A percentile compares a stretch with the other conserved stretches of the same genome.
phyloP scores from a whole-genome alignment of 2,329 filamentous ascomycete species.

The Colletotrichum sp. region DNA sequence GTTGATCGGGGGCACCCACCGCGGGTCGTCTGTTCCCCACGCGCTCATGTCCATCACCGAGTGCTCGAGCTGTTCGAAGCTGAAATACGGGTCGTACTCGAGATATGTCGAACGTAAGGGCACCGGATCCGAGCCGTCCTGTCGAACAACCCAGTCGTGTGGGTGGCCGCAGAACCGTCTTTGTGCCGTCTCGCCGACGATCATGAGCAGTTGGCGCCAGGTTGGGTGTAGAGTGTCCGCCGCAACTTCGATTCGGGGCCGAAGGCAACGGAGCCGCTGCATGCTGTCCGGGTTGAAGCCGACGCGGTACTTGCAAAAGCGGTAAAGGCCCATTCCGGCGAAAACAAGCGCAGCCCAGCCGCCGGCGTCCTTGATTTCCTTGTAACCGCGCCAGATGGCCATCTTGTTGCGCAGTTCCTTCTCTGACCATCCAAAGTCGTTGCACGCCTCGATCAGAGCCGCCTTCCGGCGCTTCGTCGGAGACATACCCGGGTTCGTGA shows the following conservation, averaged over 20 bases:
- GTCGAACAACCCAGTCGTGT: slow-evolving; percentile 56
- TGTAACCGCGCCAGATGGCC: slow-evolving; percentile 61
- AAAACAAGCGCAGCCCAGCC: slow-evolving; percentile 63
- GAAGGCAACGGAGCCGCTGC: slow-evolving; percentile 46
- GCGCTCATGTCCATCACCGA: slow-evolving; percentile 51
- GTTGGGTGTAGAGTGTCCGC: slow-evolving; percentile 58
- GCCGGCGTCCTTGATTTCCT: slow-evolving; percentile 61
- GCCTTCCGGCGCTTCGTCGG: slow-evolving; percentile 55
- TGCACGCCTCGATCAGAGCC: slow-evolving; percentile 57
- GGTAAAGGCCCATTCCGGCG: slow-evolving; percentile 62
- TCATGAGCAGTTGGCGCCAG: slow-evolving; percentile 55
- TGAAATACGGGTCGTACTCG: slow-evolving; percentile 50
- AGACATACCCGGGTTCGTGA: slow-evolving; percentile 43
- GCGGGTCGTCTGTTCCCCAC: slow-evolving; percentile 56
- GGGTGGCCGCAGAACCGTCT: slow-evolving; percentile 51
- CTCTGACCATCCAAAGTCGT: slow-evolving; percentile 59
- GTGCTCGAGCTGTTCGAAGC: slow-evolving; percentile 54
- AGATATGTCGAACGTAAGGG: slow-evolving; percentile 51
- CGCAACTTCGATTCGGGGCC: slow-evolving; percentile 55
- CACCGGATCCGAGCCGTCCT: slow-evolving; percentile 42
- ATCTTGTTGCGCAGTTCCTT: slow-evolving; percentile 60
- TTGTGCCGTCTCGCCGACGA: slow-evolving; percentile 47
- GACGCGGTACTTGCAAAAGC: slow-evolving; percentile 65
- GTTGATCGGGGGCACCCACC: slow-evolving; percentile 36
- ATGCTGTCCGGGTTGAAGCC: slow-evolving; percentile 57